Conservation (phyloP, 164 flowering plant genomes). For the Magnolia officinalis region DNA sequence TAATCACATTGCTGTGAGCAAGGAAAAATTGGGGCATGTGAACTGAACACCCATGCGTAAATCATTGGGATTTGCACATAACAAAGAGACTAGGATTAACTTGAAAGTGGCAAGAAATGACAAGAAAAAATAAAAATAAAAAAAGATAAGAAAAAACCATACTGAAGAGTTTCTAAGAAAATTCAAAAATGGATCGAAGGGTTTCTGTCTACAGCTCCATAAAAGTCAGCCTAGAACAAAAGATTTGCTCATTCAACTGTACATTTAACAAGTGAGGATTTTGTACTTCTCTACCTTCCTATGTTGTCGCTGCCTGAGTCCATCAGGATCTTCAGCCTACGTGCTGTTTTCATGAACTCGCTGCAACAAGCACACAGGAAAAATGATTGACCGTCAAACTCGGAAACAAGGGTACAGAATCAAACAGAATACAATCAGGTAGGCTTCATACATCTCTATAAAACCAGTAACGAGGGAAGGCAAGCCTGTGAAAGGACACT, state of each 20-base stretch:
- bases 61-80: neutral
- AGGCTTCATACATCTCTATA: neutral
- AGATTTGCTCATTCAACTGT: conserved; percentile 34
- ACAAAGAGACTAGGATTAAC: neutral
- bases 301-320: conserved; percentile 56
- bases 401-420: neutral
- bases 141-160: neutral
- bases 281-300: conserved; percentile 31
- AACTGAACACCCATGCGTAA: neutral
- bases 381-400: neutral
- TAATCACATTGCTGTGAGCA: neutral
- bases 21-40: neutral
- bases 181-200: conserved; percentile 16
- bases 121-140: neutral
- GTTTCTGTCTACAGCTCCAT: conserved; percentile 5
- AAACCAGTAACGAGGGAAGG: neutral
- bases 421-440: neutral
- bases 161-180: neutral
- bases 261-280: conserved; percentile 33
- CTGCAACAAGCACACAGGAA: conserved; percentile 34
- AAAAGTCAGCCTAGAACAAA: conserved; percentile 22
- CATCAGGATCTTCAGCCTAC: conserved; percentile 57
- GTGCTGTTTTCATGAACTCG: conserved; percentile 55
- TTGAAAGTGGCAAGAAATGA: neutral
- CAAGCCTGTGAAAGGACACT: neutral